Evolutionary conservation across 2,329 filamentous ascomycete species (phyloP).

Genomic region (Alternaria incomplexa): DNA sequence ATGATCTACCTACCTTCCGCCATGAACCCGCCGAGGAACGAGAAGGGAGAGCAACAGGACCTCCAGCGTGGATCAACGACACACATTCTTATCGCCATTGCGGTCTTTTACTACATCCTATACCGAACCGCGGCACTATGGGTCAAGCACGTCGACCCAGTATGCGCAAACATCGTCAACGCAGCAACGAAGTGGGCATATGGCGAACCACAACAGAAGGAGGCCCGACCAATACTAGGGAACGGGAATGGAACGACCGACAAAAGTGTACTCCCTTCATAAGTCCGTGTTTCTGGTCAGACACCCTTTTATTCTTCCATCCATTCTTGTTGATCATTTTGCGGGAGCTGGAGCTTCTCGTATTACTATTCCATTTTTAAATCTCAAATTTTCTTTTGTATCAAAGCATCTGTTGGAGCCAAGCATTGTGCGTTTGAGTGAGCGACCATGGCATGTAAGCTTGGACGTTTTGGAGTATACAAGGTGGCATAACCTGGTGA

Average conservation of each 20-base stretch:
- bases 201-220: slow-evolving; percentile 29
- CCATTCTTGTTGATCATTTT: background rate
- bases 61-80: slow-evolving; percentile 40
- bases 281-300: slow-evolving; percentile 1
- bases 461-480: background rate
- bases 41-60: slow-evolving; percentile 45
- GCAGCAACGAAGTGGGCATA: slow-evolving; percentile 42
- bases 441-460: background rate
- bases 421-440: background rate
- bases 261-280: slow-evolving; percentile 32
- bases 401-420: background rate
- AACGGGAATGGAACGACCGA: slow-evolving; percentile 26
- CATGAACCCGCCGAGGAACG: slow-evolving; percentile 45
- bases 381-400: background rate
- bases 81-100: slow-evolving; percentile 44
- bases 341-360: background rate
- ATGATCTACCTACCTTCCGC: slow-evolving; percentile 58
- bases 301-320: background rate
- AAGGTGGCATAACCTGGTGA: background rate
- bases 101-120: slow-evolving; percentile 44
- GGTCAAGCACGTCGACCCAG: slow-evolving; percentile 44
- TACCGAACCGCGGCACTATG: slow-evolving; percentile 43
- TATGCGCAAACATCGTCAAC: slow-evolving; percentile 42
- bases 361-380: background rate
- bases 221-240: slow-evolving; percentile 27